phyloP scores from a whole-genome alignment of 352 stramenopile species.

The Phytophthora palmivora region DNA sequence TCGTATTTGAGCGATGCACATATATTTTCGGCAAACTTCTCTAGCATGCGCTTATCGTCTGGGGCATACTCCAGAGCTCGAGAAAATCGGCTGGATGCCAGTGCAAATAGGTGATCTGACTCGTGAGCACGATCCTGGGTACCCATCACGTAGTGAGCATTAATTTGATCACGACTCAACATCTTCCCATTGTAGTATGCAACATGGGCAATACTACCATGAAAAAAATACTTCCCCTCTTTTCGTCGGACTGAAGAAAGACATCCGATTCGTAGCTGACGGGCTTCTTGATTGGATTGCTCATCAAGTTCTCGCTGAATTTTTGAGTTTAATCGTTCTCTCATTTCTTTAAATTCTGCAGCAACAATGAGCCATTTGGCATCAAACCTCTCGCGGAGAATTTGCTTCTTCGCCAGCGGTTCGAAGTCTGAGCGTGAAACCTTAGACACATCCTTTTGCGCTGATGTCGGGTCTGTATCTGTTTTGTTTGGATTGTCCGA shows the following conservation, averaged over 20 bases:
- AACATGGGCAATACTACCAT: slow-evolving; percentile 84
- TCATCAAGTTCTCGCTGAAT: slow-evolving; percentile 76
- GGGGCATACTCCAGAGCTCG: slow-evolving; percentile 63
- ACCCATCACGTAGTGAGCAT: slow-evolving; percentile 78
- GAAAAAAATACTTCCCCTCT: slow-evolving; percentile 89
- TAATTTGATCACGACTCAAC: slow-evolving; percentile 74
- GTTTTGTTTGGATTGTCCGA: slow-evolving; percentile 9
- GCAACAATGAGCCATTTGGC: slow-evolving; percentile 56
- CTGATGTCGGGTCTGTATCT: background rate
- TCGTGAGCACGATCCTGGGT: slow-evolving; percentile 63
- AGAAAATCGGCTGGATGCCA: slow-evolving; percentile 77
- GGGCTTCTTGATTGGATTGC: slow-evolving; percentile 56
- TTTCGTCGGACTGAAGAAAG: slow-evolving; percentile 60
- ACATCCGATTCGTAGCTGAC: slow-evolving; percentile 79
- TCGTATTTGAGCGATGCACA: slow-evolving; percentile 86
- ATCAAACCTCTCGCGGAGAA: slow-evolving; percentile 78
- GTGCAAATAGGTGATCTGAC: slow-evolving; percentile 79
- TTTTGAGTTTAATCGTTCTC: slow-evolving; percentile 73
- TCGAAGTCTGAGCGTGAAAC: slow-evolving; percentile 80
- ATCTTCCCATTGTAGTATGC: slow-evolving; percentile 77
- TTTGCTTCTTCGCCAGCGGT: slow-evolving; percentile 80
- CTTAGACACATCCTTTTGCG: slow-evolving; percentile 71
- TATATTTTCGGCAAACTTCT: slow-evolving; percentile 83
- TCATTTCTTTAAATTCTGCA: slow-evolving; percentile 77
- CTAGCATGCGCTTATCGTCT: slow-evolving; percentile 69